phyloP scores from a whole-genome alignment of 495 filamentous ascomycete species.

The Aspergillus coremiiformis region DNA sequence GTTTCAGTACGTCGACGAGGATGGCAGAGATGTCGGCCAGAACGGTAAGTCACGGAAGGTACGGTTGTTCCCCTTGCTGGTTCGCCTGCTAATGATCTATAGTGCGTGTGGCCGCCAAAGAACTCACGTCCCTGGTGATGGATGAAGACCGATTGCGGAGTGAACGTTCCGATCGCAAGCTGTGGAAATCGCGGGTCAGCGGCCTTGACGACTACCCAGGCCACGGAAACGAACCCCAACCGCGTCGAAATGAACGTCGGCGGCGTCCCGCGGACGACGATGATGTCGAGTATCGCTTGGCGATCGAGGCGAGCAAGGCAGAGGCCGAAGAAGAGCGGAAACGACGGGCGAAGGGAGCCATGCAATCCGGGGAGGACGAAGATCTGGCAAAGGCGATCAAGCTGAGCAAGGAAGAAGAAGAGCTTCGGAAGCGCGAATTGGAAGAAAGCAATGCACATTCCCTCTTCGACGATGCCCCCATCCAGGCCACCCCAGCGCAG shows the following conservation, averaged over 20 bases:
- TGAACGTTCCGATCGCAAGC: slow-evolving; percentile 85
- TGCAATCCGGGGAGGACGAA: slow-evolving; percentile 56
- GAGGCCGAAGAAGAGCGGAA: slow-evolving; percentile 91
- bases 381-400: slow-evolving; percentile 94
- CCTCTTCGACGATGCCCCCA: slow-evolving; percentile 78
- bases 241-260: slow-evolving; percentile 37
- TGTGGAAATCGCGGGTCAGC: slow-evolving; percentile 93
- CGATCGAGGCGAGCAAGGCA: slow-evolving; percentile 91
- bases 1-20: slow-evolving; percentile 93
- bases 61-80: background rate
- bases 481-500: slow-evolving; percentile 57
- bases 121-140: slow-evolving; percentile 86
- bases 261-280: slow-evolving; percentile 56
- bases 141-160: slow-evolving; percentile 91
- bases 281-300: slow-evolving; percentile 85
- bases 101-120: slow-evolving; percentile 96
- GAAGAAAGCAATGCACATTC: slow-evolving; percentile 82
- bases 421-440: slow-evolving; percentile 75
- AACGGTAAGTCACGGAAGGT: slow-evolving; percentile 56
- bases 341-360: slow-evolving; percentile 51
- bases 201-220: slow-evolving; percentile 70
- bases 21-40: slow-evolving; percentile 87
- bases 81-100: slow-evolving; percentile 5
- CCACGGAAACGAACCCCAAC: slow-evolving; percentile 28
- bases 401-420: slow-evolving; percentile 92